Conservation (phyloP, 2,329 filamentous ascomycete genomes). For the Didymosphaeria variabile region DNA sequence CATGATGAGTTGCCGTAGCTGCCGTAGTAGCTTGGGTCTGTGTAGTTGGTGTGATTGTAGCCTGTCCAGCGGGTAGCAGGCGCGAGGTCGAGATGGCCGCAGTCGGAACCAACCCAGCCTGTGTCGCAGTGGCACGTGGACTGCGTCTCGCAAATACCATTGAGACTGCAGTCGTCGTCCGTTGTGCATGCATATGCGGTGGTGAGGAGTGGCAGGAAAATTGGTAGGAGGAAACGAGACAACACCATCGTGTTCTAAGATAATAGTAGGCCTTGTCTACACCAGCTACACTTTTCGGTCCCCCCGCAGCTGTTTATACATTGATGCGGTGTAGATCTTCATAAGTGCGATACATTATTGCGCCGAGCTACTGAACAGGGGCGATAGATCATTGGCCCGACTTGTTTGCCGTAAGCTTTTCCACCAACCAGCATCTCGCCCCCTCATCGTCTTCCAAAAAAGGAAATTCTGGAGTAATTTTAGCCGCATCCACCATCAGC, state of each 20-base stretch:
- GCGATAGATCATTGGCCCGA: not conserved
- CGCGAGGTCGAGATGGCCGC: constrained; percentile 56
- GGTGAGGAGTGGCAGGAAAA: not conserved
- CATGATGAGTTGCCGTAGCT: constrained; percentile 56
- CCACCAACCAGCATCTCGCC: constrained; percentile 1
- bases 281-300: no score
- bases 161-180: constrained; percentile 53
- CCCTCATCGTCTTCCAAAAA: not conserved
- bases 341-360: not conserved
- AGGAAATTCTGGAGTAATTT: not conserved
- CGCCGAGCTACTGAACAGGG: not conserved
- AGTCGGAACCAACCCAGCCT: constrained; percentile 57
- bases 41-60: constrained; percentile 56
- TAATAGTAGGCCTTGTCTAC: no score
- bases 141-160: constrained; percentile 46
- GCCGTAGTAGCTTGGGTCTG: constrained; percentile 22
- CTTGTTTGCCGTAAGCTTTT: not conserved
- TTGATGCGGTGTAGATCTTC: not conserved
- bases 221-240: not conserved
- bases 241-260: no score
- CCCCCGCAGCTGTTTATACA: not conserved
- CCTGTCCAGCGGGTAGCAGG: constrained; percentile 54
- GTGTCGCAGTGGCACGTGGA: constrained; percentile 44
- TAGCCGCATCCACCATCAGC: not conserved
- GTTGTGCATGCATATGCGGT: constrained; percentile 26